phyloP scores from a whole-genome alignment of 768 basidiomycete genomes.

The Boletellus emodensis region DNA sequence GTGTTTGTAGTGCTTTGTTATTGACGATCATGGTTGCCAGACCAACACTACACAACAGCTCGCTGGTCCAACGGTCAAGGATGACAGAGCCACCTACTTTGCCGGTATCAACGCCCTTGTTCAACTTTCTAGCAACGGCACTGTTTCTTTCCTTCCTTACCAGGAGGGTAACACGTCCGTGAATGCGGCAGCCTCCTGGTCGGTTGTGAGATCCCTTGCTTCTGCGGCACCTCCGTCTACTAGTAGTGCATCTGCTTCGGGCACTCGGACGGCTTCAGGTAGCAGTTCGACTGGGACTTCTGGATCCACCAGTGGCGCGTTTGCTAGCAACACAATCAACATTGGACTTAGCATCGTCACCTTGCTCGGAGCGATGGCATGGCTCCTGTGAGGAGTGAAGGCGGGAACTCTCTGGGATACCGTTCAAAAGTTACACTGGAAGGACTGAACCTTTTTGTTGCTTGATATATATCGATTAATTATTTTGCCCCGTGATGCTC shows the following conservation, averaged over 20 bases:
- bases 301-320: slow-evolving; percentile 12
- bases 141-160: slow-evolving; percentile 59
- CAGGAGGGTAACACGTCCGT: slow-evolving; percentile 39
- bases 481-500: no score
- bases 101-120: slow-evolving; percentile 59
- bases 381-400: slow-evolving; percentile 8
- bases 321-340: slow-evolving; percentile 12
- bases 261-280: slow-evolving; percentile 13
- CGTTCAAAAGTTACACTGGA: not conserved
- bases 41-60: slow-evolving; percentile 62
- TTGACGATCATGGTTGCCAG: slow-evolving; percentile 28
- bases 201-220: slow-evolving; percentile 41
- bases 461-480: slow-evolving; percentile 1
- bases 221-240: slow-evolving; percentile 38
- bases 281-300: slow-evolving; percentile 14
- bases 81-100: slow-evolving; percentile 58
- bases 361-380: slow-evolving; percentile 15
- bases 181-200: slow-evolving; percentile 50
- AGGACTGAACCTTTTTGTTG: not conserved
- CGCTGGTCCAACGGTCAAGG: slow-evolving; percentile 56
- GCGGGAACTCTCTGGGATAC: slow-evolving; percentile 4
- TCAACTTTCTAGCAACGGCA: slow-evolving; percentile 61
- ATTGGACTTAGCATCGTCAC: slow-evolving; percentile 10
- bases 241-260: slow-evolving; percentile 16
- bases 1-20: not conserved